These are phyloP conservation scores for Hygrophorus russula DNA, from an alignment of 768 basidiomycete genomes.

Conservation along the genomic window DNA sequence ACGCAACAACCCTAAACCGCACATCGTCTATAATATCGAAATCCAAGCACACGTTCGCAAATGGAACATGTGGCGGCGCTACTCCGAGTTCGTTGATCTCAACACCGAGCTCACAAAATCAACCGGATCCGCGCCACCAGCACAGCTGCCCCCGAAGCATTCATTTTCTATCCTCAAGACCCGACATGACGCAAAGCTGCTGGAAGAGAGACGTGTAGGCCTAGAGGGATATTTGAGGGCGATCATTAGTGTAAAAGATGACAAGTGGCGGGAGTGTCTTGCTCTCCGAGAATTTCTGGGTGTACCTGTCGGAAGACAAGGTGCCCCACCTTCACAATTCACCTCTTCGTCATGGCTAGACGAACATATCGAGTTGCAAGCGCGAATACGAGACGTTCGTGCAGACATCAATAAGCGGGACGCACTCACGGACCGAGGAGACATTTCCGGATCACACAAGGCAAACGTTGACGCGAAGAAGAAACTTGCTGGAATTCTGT, in stretches of 20 bases:
- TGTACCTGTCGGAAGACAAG: constrained; percentile 56
- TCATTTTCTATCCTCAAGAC: constrained; percentile 55
- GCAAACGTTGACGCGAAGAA: constrained; percentile 81
- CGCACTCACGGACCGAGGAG: constrained; percentile 64
- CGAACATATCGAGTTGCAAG: constrained; percentile 73
- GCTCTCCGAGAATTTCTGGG: constrained; percentile 84
- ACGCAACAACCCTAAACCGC: constrained; percentile 58
- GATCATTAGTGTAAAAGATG: constrained; percentile 73
- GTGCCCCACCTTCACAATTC: constrained; percentile 36
- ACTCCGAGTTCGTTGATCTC: constrained; percentile 89
- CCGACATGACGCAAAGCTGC: constrained; percentile 43
- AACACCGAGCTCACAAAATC: constrained; percentile 71
- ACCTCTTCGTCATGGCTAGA: constrained; percentile 81
- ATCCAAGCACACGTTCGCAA: constrained; percentile 83
- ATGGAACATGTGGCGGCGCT: constrained; percentile 91
- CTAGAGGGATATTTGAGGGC: constrained; percentile 82
- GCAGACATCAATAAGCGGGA: constrained; percentile 84
- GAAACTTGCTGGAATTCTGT: constrained; percentile 66
- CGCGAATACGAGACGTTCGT: constrained; percentile 68
- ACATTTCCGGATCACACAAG: constrained; percentile 63
- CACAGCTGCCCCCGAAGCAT: constrained; percentile 77
- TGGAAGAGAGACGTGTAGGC: constrained; percentile 67
- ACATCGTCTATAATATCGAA: constrained; percentile 73
- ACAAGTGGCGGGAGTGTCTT: constrained; percentile 69
- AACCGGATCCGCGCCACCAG: constrained; percentile 74